Evolutionary conservation across 345 rosid genomes (phyloP), one percentile per base, ranked within the genome.

Genomic region (Lepidium didymum): DNA sequence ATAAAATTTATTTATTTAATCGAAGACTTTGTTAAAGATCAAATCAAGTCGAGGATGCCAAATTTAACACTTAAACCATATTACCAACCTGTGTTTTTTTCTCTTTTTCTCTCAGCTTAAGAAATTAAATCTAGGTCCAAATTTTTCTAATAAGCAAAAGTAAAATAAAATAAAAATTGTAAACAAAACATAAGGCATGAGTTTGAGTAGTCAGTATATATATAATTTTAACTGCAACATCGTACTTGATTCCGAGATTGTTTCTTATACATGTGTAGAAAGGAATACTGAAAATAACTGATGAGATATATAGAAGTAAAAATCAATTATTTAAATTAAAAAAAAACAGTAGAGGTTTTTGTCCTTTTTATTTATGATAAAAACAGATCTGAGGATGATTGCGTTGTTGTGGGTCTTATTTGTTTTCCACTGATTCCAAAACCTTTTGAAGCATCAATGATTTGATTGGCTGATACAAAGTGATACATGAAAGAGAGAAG

Each of bases 351-450:
- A 56, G 37, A 63, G 4, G 27, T 1, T 15, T 36, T 54, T 56
- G 57, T 38, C 34, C 64, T 55, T 72, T 18, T 43, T 54, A 55
- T 55, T 56, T 72, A 46, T 37, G 75, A 55, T 42, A 53, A 62
- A 64, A 46, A 34, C 50, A 64, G 76, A 72, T 55, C 41, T 71
- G 68, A 29, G 45, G 65, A 51, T 64, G 70, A 56, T 56, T 37
- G 70, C 47, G 18, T 56, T 63, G 70, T 56, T 54, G 76, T 64
- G 64, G 76, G 70, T 55, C 65, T 72, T 47, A 44, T 72, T 49
- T 72, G 70, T 49, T 72, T 72, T 64, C 64, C 60, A 64, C 59
- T 72, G 66, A 64, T 64, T 64, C 66, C 69, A 64, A 72, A 72
- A 72, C 25, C 16, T 64, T 56, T 63, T 29, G 65, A 56, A 43